phyloP scores from a whole-genome alignment of 257 asterid species.

The Striga asiatica region DNA sequence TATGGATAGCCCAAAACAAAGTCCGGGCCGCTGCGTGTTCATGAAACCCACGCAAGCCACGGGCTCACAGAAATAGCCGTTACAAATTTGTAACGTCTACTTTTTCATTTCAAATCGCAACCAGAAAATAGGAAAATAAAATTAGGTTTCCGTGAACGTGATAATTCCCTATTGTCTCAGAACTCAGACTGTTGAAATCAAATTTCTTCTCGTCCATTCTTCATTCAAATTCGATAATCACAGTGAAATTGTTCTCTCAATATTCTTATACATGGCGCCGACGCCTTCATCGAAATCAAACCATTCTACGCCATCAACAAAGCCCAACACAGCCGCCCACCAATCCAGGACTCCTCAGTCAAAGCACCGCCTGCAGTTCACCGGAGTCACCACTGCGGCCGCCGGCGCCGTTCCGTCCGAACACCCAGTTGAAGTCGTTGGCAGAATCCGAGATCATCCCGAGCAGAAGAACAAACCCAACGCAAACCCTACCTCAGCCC shows the following conservation, averaged over 20 bases:
- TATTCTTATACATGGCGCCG: conserved; percentile 17
- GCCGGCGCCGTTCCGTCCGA: conserved; percentile 36
- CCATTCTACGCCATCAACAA: conserved; percentile 48
- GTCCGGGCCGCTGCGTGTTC: neutral
- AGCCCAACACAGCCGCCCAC: conserved; percentile 24
- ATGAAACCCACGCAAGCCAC: neutral
- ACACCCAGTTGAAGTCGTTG: conserved; percentile 90
- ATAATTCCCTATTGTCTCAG: too few relatives aligned
- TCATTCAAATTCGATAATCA: conserved; percentile 1
- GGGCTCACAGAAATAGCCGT: conserved; percentile 27
- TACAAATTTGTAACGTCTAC: conserved; percentile 46
- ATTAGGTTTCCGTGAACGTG: neutral
- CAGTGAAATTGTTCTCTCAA: neutral
- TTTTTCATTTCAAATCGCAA: conserved; percentile 25
- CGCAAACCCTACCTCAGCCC: conserved; percentile 23
- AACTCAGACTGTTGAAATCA: too few relatives aligned
- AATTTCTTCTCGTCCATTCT: neutral
- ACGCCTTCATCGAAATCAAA: conserved; percentile 24
- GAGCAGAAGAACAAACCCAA: conserved; percentile 35
- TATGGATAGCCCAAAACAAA: neutral
- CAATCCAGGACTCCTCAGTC: conserved; percentile 57
- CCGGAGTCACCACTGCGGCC: too few relatives aligned
- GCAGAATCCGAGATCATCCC: conserved; percentile 65
- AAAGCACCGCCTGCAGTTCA: conserved; percentile 47
- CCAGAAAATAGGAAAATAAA: conserved; percentile 2